These are phyloP conservation scores for Myxozyma neglecta DNA, from an alignment of 805 yeast species.

Conservation along the genomic window DNA sequence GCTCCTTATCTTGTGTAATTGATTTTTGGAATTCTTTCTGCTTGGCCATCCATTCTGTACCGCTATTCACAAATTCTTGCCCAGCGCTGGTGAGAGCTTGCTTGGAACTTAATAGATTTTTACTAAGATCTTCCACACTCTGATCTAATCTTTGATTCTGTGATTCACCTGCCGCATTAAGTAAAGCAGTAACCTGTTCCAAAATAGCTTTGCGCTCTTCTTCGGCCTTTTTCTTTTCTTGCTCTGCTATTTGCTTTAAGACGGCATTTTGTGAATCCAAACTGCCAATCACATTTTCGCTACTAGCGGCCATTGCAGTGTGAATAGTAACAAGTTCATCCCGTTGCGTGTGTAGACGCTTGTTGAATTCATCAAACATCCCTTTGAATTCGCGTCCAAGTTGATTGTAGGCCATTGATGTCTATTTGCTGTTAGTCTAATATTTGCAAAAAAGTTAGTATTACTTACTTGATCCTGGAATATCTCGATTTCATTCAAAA, in stretches of 20 bases:
- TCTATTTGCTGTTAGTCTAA: constrained; percentile 1
- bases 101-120: constrained; percentile 8
- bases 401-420: constrained; percentile 30
- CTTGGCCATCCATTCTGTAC: constrained; percentile 20
- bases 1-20: constrained; percentile 22
- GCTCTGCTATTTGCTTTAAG: constrained; percentile 7
- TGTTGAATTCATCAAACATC: constrained; percentile 32
- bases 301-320: constrained; percentile 17
- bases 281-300: constrained; percentile 9
- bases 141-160: constrained; percentile 20
- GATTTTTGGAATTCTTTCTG: constrained; percentile 22
- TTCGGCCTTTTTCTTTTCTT: constrained; percentile 16
- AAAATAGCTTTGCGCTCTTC: constrained; percentile 20
- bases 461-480: constrained; percentile 20
- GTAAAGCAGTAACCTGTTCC: constrained; percentile 14
- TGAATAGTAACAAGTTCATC: constrained; percentile 30
- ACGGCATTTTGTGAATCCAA: constrained; percentile 7
- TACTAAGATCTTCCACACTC: neutral
- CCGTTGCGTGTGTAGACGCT: constrained; percentile 27
- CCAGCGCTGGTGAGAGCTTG: constrained; percentile 14
- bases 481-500: constrained; percentile 24
- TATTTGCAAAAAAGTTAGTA: too few species aligned
- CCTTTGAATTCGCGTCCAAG: constrained; percentile 33
- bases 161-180: constrained; percentile 5
- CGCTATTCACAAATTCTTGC: constrained; percentile 21